Evolutionary conservation across 176 grass and related monocot genomes (phyloP).

Genomic region (Melocanna baccifera): DNA sequence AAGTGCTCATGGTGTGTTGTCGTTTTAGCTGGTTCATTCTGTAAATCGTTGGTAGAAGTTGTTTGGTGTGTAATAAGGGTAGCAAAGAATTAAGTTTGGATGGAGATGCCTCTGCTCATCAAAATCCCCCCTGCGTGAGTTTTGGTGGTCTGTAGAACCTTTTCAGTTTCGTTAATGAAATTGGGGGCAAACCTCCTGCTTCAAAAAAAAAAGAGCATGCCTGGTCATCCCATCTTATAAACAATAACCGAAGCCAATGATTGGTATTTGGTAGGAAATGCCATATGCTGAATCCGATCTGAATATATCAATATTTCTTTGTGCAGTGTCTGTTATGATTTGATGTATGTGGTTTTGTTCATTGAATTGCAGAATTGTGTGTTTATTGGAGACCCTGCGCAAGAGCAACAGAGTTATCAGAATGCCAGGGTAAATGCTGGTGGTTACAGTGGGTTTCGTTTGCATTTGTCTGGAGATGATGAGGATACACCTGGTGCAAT

Average conservation of each 20-base stretch:
- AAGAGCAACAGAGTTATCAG: background rate
- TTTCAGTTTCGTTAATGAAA: too few relatives aligned
- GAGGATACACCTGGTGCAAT: conserved; percentile 37
- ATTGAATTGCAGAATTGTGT: conserved; percentile 34
- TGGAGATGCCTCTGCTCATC: too few relatives aligned
- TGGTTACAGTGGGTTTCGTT: conserved; percentile 31
- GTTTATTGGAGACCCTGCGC: conserved; percentile 16
- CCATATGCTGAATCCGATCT: background rate
- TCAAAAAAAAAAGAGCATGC: background rate
- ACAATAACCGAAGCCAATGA: background rate
- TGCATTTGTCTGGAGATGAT: conserved; percentile 71
- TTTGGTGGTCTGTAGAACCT: too few relatives aligned
- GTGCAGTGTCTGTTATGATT: background rate
- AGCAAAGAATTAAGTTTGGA: too few relatives aligned
- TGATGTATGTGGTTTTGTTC: conserved; percentile 1
- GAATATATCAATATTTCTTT: background rate
- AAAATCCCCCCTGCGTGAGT: too few relatives aligned
- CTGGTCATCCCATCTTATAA: background rate
- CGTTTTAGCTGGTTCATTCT: too few relatives aligned
- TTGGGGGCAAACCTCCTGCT: too few relatives aligned
- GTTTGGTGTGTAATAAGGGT: too few relatives aligned
- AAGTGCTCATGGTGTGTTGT: too few relatives aligned
- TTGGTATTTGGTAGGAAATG: background rate
- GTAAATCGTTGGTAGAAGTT: too few relatives aligned
- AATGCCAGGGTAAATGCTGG: background rate